Evolutionary conservation across 2,329 filamentous ascomycete genomes (phyloP).

Genomic region (Fusarium camptoceras): DNA sequence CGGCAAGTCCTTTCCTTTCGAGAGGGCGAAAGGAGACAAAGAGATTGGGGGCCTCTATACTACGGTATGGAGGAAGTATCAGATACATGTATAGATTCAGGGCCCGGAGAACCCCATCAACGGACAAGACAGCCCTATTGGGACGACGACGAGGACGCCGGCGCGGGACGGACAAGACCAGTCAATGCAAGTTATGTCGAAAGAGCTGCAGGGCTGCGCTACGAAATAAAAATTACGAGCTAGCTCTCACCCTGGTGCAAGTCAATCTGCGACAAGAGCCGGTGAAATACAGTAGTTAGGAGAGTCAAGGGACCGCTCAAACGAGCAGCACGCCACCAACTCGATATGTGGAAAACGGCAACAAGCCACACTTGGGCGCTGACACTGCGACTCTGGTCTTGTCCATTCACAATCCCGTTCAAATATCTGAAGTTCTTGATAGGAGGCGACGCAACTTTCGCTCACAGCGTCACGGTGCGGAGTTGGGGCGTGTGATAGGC

Average conservation of each 20-base stretch:
- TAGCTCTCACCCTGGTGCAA: slow-evolving; percentile 25
- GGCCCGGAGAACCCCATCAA: slow-evolving; percentile 36
- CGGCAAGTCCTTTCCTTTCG: slow-evolving; percentile 25
- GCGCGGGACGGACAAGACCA: slow-evolving; percentile 28
- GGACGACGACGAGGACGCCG: slow-evolving; percentile 32
- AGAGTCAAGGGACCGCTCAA: slow-evolving; percentile 20
- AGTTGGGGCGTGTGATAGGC: slow-evolving; percentile 13
- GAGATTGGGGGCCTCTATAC: slow-evolving; percentile 37
- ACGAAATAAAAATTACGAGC: slow-evolving; percentile 29
- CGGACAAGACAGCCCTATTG: slow-evolving; percentile 43
- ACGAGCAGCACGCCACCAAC: slow-evolving; percentile 36
- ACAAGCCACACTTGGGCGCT: slow-evolving; percentile 34
- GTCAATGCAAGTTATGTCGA: slow-evolving; percentile 31
- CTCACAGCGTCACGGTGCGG: slow-evolving; percentile 29
- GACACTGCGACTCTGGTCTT: slow-evolving; percentile 22
- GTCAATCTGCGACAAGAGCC: slow-evolving; percentile 36
- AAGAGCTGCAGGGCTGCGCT: slow-evolving; percentile 40
- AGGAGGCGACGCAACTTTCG: slow-evolving; percentile 29
- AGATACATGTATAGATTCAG: slow-evolving; percentile 39
- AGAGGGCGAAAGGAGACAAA: slow-evolving; percentile 34
- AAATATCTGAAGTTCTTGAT: slow-evolving; percentile 22
- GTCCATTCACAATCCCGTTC: slow-evolving; percentile 4
- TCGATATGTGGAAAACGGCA: slow-evolving; percentile 27
- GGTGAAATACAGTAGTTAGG: slow-evolving; percentile 13
- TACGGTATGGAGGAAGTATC: slow-evolving; percentile 37